Percentiles rank a stretch among this genome's conserved stretches.
Evolutionary conservation across 2,329 filamentous ascomycete species (phyloP).

Genomic region (Grosmannia penicillata): DNA sequence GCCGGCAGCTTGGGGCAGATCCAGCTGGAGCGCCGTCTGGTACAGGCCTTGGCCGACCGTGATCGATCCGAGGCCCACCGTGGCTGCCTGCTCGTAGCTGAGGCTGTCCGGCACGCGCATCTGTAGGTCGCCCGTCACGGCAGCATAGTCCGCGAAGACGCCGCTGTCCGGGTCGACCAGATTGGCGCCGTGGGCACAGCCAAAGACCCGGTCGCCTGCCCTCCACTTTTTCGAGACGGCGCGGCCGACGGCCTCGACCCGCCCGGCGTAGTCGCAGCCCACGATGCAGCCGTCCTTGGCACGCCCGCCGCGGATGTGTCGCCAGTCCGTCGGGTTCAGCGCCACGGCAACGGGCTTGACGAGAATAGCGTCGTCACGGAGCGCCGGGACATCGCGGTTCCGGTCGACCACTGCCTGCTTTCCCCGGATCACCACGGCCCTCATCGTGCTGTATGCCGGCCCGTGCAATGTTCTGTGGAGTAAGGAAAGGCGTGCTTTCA

Average conservation of each 20-base stretch:
- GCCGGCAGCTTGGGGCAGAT: conserved; percentile 26
- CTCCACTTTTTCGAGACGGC: conserved; percentile 25
- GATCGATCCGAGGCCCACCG: conserved; percentile 37
- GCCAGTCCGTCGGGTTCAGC: conserved; percentile 15
- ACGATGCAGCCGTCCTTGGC: neutral
- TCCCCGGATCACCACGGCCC: no score
- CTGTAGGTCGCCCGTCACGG: conserved; percentile 22
- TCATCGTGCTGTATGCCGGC: no score
- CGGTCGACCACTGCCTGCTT: no score
- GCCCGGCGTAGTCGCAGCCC: conserved; percentile 29
- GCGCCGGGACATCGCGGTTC: conserved; percentile 8
- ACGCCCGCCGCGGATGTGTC: conserved; percentile 3
- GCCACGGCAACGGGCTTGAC: conserved; percentile 12
- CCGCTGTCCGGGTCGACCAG: conserved; percentile 22
- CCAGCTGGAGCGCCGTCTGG: conserved; percentile 24
- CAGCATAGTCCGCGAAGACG: conserved; percentile 23
- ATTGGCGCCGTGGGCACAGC: conserved; percentile 22
- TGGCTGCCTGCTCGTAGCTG: conserved; percentile 39
- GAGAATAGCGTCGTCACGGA: conserved; percentile 12
- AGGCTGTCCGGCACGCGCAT: conserved; percentile 27
- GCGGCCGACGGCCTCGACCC: conserved; percentile 27
- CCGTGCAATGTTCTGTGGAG: no score
- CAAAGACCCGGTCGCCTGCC: conserved; percentile 30
- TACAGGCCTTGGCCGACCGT: conserved; percentile 37
- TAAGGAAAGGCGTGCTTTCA: no score